phyloP scores from a whole-genome alignment of 148 eudicot genomes.

The Vaccinium corymbosum region DNA sequence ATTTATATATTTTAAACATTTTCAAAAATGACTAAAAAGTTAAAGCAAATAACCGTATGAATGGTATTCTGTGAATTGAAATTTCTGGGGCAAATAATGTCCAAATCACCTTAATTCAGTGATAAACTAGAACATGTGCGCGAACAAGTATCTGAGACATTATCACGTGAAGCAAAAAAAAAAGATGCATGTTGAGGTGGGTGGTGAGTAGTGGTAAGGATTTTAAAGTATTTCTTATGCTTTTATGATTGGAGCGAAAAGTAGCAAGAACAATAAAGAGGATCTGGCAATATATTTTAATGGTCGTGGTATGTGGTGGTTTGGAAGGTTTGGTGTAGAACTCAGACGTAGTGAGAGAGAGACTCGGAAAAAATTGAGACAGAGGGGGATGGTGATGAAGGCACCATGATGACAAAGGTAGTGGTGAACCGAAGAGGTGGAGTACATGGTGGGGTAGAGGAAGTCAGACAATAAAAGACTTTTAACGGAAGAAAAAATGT shows the following conservation, averaged over 20 bases:
- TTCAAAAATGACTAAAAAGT: not conserved
- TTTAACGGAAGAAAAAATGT: not conserved
- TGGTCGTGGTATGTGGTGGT: not conserved
- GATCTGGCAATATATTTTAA: not conserved
- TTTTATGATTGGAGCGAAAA: too few species aligned
- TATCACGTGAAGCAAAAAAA: too few species aligned
- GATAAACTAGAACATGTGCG: too few species aligned
- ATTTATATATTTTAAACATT: not conserved
- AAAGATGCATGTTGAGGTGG: too few species aligned
- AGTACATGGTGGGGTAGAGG: not conserved
- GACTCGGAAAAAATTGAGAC: not conserved
- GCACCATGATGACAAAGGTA: not conserved
- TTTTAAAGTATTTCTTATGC: too few species aligned
- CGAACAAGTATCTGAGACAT: too few species aligned
- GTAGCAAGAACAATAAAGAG: too few species aligned
- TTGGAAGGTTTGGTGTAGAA: not conserved
- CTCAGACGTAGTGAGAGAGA: not conserved
- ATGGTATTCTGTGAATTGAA: not conserved
- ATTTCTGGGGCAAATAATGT: not conserved
- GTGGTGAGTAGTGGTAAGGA: too few species aligned
- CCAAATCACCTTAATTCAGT: too few species aligned
- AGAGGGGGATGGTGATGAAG: not conserved
- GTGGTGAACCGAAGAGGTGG: not conserved
- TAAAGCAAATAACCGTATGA: not conserved
- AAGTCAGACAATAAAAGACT: not conserved